Evolutionary conservation across 2,329 filamentous ascomycete species (phyloP), one percentile per base, ranked within the genome.

Genomic region (Cryoendolithus antarcticus): DNA sequence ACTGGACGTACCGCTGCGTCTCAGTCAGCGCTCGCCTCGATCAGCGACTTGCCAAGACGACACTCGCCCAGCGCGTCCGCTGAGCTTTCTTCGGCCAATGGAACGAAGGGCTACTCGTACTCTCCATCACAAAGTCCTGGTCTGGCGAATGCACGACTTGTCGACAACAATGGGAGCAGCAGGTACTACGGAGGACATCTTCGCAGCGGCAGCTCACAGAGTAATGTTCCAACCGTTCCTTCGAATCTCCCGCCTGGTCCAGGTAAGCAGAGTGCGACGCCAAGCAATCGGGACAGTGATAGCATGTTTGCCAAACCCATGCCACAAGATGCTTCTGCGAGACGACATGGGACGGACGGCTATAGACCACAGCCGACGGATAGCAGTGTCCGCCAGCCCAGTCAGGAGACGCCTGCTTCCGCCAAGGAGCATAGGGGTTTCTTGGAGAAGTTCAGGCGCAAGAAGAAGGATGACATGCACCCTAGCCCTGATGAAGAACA

Each of bases 401-500:
- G 72, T 36, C 70, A 71, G 8, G 85, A 91, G 30, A 74, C 74
- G 9, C 73, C 80, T 5, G 68, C 70, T 11, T 84, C 79, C 40
- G 77, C 81, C 10, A 91, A 82, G 51, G 91, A 38, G 68, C 69
- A 72, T 86, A 71, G 37, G 66, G 75, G 80, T 10, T 80, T 93
- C 47, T 64, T 89, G 38, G 77, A 77, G 41, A 74, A 74, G 44
- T 72, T 80, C 47, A 69, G 79, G 48, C 77, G 77, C 51, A 78
- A 76, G 55, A 78, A 74, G 54, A 73, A 71, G 48, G 77, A 74
- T 53, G 83, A 91, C 37, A 74, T 71, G 6, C 74, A 80, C 44
- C 73, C 75, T 3, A 85, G 82, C 1, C 77, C 82, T 0, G 85
- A 93, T 29, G 85, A 91, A 21, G 67, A 70, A 44, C 83, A 91